Evolutionary conservation across 257 asterid species (phyloP).

Genomic region (Solanum pinnatisectum): DNA sequence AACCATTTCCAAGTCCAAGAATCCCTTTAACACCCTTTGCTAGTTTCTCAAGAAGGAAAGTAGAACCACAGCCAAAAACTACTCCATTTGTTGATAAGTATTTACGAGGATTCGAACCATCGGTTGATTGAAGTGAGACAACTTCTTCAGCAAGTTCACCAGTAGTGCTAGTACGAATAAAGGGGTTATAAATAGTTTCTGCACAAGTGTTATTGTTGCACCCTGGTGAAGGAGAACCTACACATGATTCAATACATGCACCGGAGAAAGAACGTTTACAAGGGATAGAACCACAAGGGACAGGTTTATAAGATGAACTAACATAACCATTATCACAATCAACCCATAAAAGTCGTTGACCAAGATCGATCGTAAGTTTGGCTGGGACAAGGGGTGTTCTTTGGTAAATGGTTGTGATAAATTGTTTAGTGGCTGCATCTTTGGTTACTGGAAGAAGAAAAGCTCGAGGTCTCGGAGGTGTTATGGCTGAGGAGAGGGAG

Average conservation of each 20-base stretch:
- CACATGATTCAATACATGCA: background rate
- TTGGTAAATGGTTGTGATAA: conserved; percentile 7
- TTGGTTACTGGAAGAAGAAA: conserved; percentile 15
- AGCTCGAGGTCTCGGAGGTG: conserved; percentile 7
- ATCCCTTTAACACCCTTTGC: background rate
- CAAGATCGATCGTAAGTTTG: conserved; percentile 18
- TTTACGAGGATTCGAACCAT: background rate
- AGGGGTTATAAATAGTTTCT: background rate
- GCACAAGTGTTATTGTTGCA: background rate
- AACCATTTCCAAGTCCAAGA: background rate
- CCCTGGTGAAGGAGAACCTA: background rate
- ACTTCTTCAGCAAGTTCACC: background rate
- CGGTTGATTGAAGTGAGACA: background rate
- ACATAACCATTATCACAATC: conserved; percentile 17
- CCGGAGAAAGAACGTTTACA: conserved; percentile 10
- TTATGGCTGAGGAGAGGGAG: background rate
- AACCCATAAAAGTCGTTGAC: conserved; percentile 25
- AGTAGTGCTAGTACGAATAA: background rate
- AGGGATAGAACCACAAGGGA: conserved; percentile 2
- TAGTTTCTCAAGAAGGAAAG: background rate
- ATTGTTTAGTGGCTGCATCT: conserved; percentile 13
- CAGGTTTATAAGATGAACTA: conserved; percentile 14
- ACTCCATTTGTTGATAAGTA: background rate
- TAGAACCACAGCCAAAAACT: background rate
- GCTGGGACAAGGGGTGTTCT: conserved; percentile 21